phyloP scores from a whole-genome alignment of 495 filamentous ascomycete species.

The Bacidia gigantensis region DNA sequence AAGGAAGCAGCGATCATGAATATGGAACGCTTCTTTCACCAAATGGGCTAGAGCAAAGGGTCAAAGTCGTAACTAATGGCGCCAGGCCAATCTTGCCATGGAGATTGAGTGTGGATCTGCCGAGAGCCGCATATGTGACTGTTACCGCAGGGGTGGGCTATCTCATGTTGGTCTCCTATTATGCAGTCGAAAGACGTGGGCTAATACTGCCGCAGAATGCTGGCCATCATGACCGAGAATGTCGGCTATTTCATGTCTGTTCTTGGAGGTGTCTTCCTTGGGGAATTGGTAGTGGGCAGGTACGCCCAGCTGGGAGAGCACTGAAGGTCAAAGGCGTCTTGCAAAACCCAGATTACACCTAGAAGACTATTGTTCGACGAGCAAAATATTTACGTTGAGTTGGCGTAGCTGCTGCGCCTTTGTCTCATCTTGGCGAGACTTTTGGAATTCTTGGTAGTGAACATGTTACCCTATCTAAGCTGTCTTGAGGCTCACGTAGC shows the following conservation, averaged over 20 bases:
- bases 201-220: slow-evolving; percentile 49
- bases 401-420: too few species aligned
- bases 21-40: slow-evolving; percentile 43
- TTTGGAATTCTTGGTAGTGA: too few species aligned
- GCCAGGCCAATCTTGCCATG: slow-evolving; percentile 44
- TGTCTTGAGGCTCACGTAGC: too few species aligned
- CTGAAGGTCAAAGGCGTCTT: not conserved
- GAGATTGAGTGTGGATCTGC: slow-evolving; percentile 64
- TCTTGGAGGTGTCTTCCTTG: slow-evolving; percentile 68
- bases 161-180: slow-evolving; percentile 58
- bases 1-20: slow-evolving; percentile 43
- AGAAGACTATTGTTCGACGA: too few species aligned
- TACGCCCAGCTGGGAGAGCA: slow-evolving; percentile 11
- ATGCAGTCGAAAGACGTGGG: not conserved
- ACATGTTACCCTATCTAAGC: too few species aligned
- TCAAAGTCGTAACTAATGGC: slow-evolving; percentile 48
- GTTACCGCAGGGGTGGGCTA: slow-evolving; percentile 66
- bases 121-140: slow-evolving; percentile 54
- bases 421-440: too few species aligned
- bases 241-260: slow-evolving; percentile 90
- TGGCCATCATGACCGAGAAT: slow-evolving; percentile 97
- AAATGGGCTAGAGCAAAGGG: slow-evolving; percentile 61
- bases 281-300: slow-evolving; percentile 67
- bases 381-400: too few species aligned
- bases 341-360: too few species aligned